Base-by-base conservation (phyloP, 2,329 filamentous ascomycete genomes). In the Aspergillus nomiae region DNA sequence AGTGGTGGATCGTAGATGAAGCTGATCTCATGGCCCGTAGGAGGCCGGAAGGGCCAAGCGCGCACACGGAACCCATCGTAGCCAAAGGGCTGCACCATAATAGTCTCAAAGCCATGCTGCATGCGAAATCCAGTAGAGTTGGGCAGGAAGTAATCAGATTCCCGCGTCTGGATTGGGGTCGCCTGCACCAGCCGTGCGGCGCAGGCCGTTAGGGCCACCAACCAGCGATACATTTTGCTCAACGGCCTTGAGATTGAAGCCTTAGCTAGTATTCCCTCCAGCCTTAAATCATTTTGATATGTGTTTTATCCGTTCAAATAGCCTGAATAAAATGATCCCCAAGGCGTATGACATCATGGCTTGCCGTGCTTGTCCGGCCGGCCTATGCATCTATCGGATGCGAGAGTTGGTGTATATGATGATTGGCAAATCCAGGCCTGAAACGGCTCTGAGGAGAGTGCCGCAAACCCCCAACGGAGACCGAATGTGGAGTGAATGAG, bases 1-100 rank as follows among this genome's bases (percentile, higher is more conserved):
- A 79, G 68, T 3, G 77, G 77, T 11, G 77, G 77, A 58, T 79
- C 77, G 56, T 77, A 78, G 12, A 80, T 55, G 58, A 79, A 78
- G 57, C 75, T 74, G 64, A 76, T 68, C 62, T 79, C 76, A 24
- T 77, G 69, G 14, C 75, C 76, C 3, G 71, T 74, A 8, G 71
- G 71, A 28, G 75, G 75, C 12, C 73, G 68, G 63, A 74, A 78
- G 0, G 76, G 74, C 77, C 77, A 79, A 9, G 77, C 76, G 59
- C 77, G 72, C 6, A 79, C 74, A 8, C 77, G 73, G 55, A 79
- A 78, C 1, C 77, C 77, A 65, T 79, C 77, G 56, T 77, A 77
- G 14, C 77, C 77, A 67, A 73, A 79, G 12, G 77, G 77, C 58
- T 79, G 77, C 6, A 79, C 74, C 1, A 79, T 67, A 1, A 79